phyloP scores from a whole-genome alignment of 202 grass and related monocot species.

The Bolboschoenoplectus hybrid region DNA sequence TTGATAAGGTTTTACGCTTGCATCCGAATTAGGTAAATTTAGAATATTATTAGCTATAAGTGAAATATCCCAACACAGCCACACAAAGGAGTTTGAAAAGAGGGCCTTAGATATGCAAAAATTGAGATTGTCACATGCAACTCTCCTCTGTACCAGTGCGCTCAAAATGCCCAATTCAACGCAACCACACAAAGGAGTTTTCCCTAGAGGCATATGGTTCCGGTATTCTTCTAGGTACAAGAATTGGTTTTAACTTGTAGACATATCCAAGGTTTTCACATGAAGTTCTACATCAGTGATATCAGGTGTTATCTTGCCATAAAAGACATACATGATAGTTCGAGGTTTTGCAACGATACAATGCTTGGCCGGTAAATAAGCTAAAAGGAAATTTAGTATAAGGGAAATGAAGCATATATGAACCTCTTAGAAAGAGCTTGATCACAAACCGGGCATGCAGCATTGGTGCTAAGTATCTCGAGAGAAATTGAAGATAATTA shows the following conservation, averaged over 20 bases:
- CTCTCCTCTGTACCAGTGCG: not conserved
- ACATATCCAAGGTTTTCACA: not conserved
- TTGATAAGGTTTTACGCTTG: slow-evolving; percentile 60
- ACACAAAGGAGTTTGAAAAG: slow-evolving; percentile 10
- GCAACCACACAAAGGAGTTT: not conserved
- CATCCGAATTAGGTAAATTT: too few relatives aligned
- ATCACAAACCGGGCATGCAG: slow-evolving; percentile 88
- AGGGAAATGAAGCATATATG: not conserved
- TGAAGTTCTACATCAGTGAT: not conserved
- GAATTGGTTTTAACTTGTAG: not conserved
- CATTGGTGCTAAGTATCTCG: slow-evolving; percentile 69
- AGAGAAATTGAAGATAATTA: not conserved
- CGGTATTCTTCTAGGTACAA: slow-evolving; percentile 4
- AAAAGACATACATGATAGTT: slow-evolving; percentile 10
- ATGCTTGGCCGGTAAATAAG: not conserved
- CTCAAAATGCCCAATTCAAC: not conserved
- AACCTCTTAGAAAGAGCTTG: slow-evolving; percentile 92
- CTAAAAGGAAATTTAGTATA: not conserved
- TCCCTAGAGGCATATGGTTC: not conserved
- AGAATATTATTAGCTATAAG: too few relatives aligned
- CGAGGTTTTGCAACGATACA: not conserved
- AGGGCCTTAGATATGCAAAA: slow-evolving; percentile 6
- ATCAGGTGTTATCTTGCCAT: not conserved
- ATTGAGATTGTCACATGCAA: not conserved
- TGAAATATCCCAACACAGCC: not conserved